Evolutionary conservation across 805 yeast species (phyloP), one percentile per base, ranked within the genome.

Genomic region (Saccharomyces mikatae): DNA sequence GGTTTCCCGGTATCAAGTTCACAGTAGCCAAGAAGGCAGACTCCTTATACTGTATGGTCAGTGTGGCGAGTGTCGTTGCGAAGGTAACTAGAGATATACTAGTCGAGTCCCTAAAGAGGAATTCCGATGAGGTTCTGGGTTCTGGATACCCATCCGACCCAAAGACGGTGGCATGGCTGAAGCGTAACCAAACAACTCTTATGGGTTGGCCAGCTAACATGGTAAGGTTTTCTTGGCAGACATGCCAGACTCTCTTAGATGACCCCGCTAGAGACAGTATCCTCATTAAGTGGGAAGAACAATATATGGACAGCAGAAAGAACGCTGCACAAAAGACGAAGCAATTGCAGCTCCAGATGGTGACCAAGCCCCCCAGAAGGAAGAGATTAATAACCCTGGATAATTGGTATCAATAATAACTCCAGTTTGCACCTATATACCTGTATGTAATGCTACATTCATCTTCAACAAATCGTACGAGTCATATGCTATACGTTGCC

Each of bases 71-170:
- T 22, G 88, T 94, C 49, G 91, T 91, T 48, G 99, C 99, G 9
- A 94, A 94, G 67, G 99, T 94, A 6, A 90, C 98, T 0, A 79
- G 99, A 65, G 99, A 94, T 68, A 70, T 80, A 48, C 77, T 52
- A 58, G 67, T 54, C 46, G 75, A 53, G 54, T 63, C 55, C 27
- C 58, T 56, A 21, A 58, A 58, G 56, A 61, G 48, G 54, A 52
- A 6, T 36, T 57, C 53, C 17, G 56, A 66, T 61, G 52, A 73
- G 70, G 30, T 82, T 84, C 46, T 66, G 72, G 99, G 99, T 1
- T 87, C 96, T 0, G 99, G 99, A 0, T 94, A 94, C 68, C 98
- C 99, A 0, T 80, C 91, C 3, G 99, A 94, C 69, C 95, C 97
- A 2, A 80, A 81, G 57, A 92, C 99, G 0, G 77, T 80, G n/a